These are phyloP conservation scores for Meyerozyma elateridarum DNA, from an alignment of 1,139 yeast genomes.

Conservation along the genomic window DNA sequence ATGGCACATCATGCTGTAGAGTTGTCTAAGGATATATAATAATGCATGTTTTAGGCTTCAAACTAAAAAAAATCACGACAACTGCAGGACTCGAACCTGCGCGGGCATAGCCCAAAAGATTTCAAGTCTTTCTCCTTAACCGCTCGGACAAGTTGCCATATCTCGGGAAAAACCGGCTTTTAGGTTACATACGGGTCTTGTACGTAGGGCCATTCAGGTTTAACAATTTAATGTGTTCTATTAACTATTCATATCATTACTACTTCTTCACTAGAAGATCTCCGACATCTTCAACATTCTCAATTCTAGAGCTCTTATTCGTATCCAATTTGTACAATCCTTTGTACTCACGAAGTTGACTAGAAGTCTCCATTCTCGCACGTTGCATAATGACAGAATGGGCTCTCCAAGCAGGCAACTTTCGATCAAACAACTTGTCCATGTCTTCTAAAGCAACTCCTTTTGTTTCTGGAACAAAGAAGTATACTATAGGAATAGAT, in stretches of 20 bases:
- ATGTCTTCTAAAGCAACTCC: constrained; percentile 43
- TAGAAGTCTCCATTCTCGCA: constrained; percentile 18
- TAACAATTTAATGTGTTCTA: no score
- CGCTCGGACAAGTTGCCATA: constrained; percentile 52
- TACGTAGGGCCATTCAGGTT: no score
- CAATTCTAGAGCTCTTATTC: constrained; percentile 13
- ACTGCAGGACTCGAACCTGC: constrained; percentile 59
- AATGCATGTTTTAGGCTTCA: background rate
- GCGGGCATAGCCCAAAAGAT: constrained; percentile 58
- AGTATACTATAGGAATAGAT: constrained; percentile 34
- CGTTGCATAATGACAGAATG: constrained; percentile 21
- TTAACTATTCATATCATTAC: background rate
- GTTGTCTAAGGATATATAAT: background rate
- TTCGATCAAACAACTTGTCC: constrained; percentile 33
- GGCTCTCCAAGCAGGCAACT: constrained; percentile 27
- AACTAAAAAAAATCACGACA: constrained; percentile 34
- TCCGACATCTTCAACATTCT: constrained; percentile 14
- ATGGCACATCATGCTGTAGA: background rate
- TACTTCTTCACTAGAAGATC: constrained; percentile 1
- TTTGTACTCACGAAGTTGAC: constrained; percentile 13
- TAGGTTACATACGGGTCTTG: no score
- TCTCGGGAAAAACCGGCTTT: background rate
- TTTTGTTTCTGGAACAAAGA: constrained; percentile 36
- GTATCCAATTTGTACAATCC: constrained; percentile 18
- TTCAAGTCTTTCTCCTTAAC: constrained; percentile 56